A percentile compares a stretch with the other conserved stretches of the same genome.
Evolutionary conservation across 176 grass and related monocot species (phyloP).

Genomic region (Zizania latifolia): DNA sequence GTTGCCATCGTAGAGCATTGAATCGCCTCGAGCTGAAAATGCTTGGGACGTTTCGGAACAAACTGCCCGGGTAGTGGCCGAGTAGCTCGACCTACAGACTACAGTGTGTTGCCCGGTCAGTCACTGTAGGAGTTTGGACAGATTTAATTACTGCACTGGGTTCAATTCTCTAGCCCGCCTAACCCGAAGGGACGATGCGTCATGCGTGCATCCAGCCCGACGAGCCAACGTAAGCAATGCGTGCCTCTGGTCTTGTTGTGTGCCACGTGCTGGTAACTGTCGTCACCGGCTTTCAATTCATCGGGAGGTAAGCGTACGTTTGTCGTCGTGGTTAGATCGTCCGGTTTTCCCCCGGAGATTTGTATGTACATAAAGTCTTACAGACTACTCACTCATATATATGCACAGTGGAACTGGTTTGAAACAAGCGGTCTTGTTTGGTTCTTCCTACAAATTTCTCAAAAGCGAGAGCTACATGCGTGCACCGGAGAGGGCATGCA

Average conservation of each 20-base stretch:
- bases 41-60: background rate
- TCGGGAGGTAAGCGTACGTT: background rate
- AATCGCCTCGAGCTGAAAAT: background rate
- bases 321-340: background rate
- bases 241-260: background rate
- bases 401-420: too few relatives aligned
- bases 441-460: too few relatives aligned
- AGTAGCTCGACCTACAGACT: too few relatives aligned
- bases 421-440: too few relatives aligned
- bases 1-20: background rate
- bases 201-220: background rate
- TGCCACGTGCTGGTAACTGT: background rate
- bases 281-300: background rate
- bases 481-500: background rate
- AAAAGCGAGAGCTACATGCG: background rate
- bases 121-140: background rate
- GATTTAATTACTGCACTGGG: too few relatives aligned
- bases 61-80: too few relatives aligned
- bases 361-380: too few relatives aligned
- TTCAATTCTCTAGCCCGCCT: too few relatives aligned
- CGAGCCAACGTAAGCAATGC: background rate
- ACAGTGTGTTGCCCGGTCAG: too few relatives aligned
- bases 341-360: background rate
- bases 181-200: background rate
- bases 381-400: too few relatives aligned